Base-by-base conservation (phyloP, 1,284 basidiomycete genomes). In the Kalmanozyma brasiliensis region DNA sequence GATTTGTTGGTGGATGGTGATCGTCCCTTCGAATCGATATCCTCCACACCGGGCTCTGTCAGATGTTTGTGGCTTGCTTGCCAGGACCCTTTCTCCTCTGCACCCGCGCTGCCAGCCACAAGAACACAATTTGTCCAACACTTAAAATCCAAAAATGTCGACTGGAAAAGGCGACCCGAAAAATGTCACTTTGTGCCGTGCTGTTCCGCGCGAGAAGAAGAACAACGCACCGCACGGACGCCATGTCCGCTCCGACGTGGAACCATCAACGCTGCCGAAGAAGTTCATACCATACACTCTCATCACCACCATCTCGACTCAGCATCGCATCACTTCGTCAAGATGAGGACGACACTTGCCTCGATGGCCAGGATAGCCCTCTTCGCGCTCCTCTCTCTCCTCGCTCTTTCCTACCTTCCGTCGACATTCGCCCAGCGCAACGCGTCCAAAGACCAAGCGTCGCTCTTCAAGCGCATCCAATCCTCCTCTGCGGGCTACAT, bases 381-480 rank as follows among this genome's bases (percentile, higher is more conserved):
- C 1, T 19, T 61, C 13, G 37, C 42, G 11, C 24, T 67, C 8
- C 42, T 67, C 19, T 57, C 52, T 8, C 36, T 61, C 19, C 45
- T 67, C 38, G 41, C 49, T 26, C 34, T 49, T 33, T 30, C 45
- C 32, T 47, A 53, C 1, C 23, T 59, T 23, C 33, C 52, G 20
- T 24, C 35, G 8, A 33, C 44, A 2, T 23, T 53, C 3, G 46
- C 66, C 8, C 56, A 55, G 23, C 36, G 41, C 13, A 41, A 45
- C n/a, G 42, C 52, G 19, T 38, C 42, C 29, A 49, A 53, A 22
- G 42, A 56, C 17, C 67, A 70, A 29, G 11, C 24, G 1, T 19
- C 35, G 2, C 62, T 70, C 44, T 61, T 45, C 62, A 53, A 55
- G 10, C 37, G 41, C 2, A 65, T 65, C 48, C 58, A 65, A 22